phyloP scores from a whole-genome alignment of 2,329 filamentous ascomycete genomes.

The Aureobasidium sp. region DNA sequence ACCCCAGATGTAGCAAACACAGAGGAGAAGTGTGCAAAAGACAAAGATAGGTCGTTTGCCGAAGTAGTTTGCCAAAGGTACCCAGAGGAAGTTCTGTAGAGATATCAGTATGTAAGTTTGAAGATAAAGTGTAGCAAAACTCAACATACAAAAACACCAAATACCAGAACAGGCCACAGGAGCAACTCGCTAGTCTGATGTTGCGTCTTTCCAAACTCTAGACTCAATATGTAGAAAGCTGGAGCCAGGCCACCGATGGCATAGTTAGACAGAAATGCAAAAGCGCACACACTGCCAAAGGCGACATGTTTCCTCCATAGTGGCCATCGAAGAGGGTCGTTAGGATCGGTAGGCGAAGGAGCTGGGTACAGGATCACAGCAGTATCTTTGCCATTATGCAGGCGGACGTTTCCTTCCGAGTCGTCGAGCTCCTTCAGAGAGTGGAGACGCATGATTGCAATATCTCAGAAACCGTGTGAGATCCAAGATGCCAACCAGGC shows the following conservation, averaged over 20 bases:
- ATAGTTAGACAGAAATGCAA: slow-evolving; percentile 42
- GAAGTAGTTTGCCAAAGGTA: slow-evolving; percentile 42
- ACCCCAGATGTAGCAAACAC: slow-evolving; percentile 41
- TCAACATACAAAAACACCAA: slow-evolving; percentile 36
- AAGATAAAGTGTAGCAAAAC: background rate
- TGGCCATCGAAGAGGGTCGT: slow-evolving; percentile 45
- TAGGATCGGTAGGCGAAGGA: slow-evolving; percentile 39
- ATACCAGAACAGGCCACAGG: slow-evolving; percentile 38
- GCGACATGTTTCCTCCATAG: slow-evolving; percentile 41
- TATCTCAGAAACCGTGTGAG: slow-evolving; percentile 16
- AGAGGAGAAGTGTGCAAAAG: slow-evolving; percentile 38
- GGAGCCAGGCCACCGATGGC: slow-evolving; percentile 40
- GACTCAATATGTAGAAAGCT: slow-evolving; percentile 36
- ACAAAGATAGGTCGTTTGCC: slow-evolving; percentile 44
- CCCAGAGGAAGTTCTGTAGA: slow-evolving; percentile 43
- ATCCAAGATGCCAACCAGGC: slow-evolving; percentile 21
- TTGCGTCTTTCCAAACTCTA: slow-evolving; percentile 41
- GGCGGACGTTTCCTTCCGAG: slow-evolving; percentile 34
- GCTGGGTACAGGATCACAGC: slow-evolving; percentile 41
- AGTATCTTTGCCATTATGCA: slow-evolving; percentile 23
- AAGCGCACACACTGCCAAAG: slow-evolving; percentile 40
- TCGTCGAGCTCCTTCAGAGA: slow-evolving; percentile 31
- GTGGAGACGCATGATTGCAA: slow-evolving; percentile 26
- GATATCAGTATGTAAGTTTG: background rate
- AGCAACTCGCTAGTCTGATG: slow-evolving; percentile 38